Evolutionary conservation across 106 monocot species (phyloP), one percentile per base, ranked within the genome.

Genomic region (Acorus calamus): DNA sequence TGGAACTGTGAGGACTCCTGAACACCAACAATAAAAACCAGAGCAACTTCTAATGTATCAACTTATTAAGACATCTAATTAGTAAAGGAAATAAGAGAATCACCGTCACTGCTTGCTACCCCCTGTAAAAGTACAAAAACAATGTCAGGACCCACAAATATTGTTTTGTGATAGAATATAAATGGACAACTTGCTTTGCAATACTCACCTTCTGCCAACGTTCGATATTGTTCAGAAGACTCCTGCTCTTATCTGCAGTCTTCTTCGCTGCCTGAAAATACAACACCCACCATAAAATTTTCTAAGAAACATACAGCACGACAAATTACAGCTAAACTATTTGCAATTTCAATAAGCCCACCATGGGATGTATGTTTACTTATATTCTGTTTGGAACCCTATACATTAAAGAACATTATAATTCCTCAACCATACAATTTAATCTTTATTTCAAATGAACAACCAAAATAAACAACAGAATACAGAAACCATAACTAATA

Each of bases 151-250:
- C 8, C 6, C 14, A 6, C 66, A 55, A n/a, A 50, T 46, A 44
- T 42, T 46, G 11, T 10, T 41, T 10, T 13, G 3, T 42, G 4
- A 53, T 48, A 28, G 7, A 61, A 65, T 28, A 12, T 5, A n/a
- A 48, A 69, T 56, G 11, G 1, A 61, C 52, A 49, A 8, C 3
- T 55, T 8, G 2, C 50, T 62, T 51, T 4, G 44, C 14, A 60
- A 55, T 45, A 60, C 68, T 63, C 49, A 94, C 93, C 83, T 94
- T 94, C 71, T 94, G 93, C 93, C 93, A 94, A 8, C 89, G 77
- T 74, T 94, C 93, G 69, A 94, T 89, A 49, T 94, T 94, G 65
- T 62, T 89, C 60, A 94, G 50, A 53, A 91, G 71, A 64, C n/a
- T 74, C 74, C 86, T 91, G 70, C 90, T 86, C 71, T 79, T 86